Evolutionary conservation across 768 basidiomycete species (phyloP).

Genomic region (Mycena rosella): DNA sequence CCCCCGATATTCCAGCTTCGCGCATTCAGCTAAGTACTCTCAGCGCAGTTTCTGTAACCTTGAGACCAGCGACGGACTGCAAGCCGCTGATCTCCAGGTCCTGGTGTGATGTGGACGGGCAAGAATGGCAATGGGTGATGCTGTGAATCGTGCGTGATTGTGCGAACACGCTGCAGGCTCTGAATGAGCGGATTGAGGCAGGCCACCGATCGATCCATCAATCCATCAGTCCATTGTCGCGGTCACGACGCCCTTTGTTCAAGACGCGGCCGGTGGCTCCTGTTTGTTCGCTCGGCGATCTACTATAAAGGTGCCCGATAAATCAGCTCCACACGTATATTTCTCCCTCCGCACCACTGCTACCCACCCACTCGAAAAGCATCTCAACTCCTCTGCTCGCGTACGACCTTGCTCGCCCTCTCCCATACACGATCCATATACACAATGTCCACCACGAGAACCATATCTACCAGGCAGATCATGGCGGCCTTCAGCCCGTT

Average conservation of each 20-base stretch:
- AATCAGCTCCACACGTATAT: not conserved
- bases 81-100: too few relatives aligned
- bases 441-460: not conserved
- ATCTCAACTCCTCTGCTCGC: not conserved
- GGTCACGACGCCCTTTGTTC: not conserved
- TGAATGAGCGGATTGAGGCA: too few relatives aligned
- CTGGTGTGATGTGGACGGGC: too few relatives aligned
- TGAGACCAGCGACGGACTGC: too few relatives aligned
- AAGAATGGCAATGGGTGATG: too few relatives aligned
- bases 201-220: constrained; percentile 1
- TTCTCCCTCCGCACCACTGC: not conserved
- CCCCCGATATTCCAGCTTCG: too few relatives aligned
- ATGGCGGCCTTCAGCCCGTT: not conserved
- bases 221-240: not conserved
- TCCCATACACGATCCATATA: too few relatives aligned
- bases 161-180: too few relatives aligned
- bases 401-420: too few relatives aligned
- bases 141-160: too few relatives aligned
- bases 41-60: too few relatives aligned
- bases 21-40: too few relatives aligned
- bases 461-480: not conserved
- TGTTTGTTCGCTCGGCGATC: not conserved
- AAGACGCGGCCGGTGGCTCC: not conserved
- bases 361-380: not conserved
- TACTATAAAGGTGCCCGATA: not conserved